Evolutionary conservation across 2,329 filamentous ascomycete genomes (phyloP).

Genomic region (Arthrinium phaeospermum): DNA sequence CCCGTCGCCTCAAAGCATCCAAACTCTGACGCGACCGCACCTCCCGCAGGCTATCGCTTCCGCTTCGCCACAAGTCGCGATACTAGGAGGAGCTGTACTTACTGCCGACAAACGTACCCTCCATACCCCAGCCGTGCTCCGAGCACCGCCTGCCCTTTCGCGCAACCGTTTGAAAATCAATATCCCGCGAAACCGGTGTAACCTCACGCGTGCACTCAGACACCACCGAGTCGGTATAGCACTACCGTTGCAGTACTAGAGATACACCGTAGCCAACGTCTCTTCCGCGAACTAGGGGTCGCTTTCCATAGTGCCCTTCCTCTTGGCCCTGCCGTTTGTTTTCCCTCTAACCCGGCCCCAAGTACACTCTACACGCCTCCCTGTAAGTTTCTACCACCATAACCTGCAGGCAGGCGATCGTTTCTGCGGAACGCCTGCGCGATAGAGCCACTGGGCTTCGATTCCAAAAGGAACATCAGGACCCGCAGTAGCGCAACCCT

Average conservation of each 20-base stretch:
- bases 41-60: not conserved
- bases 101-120: not conserved
- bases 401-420: conserved; percentile 40
- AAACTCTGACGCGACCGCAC: conserved; percentile 9
- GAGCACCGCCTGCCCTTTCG: not conserved
- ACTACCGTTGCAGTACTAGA: conserved; percentile 13
- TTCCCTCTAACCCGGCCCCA: not conserved
- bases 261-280: conserved; percentile 13
- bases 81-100: conserved; percentile 5
- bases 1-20: conserved; percentile 2
- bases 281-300: not conserved
- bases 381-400: conserved; percentile 23
- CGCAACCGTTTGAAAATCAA: conserved; percentile 5
- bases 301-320: conserved; percentile 15
- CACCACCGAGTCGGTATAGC: conserved; percentile 1
- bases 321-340: not conserved
- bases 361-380: conserved; percentile 3
- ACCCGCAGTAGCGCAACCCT: conserved; percentile 46
- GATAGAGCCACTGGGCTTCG: conserved; percentile 18
- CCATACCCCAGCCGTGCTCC: conserved; percentile 14
- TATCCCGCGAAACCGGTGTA: conserved; percentile 11
- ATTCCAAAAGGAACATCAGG: conserved; percentile 32
- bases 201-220: conserved; percentile 8
- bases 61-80: conserved; percentile 12
- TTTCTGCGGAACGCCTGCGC: conserved; percentile 22